Base-by-base conservation (phyloP, 805 yeast genomes). In the Zygosaccharomyces bisporus region DNA sequence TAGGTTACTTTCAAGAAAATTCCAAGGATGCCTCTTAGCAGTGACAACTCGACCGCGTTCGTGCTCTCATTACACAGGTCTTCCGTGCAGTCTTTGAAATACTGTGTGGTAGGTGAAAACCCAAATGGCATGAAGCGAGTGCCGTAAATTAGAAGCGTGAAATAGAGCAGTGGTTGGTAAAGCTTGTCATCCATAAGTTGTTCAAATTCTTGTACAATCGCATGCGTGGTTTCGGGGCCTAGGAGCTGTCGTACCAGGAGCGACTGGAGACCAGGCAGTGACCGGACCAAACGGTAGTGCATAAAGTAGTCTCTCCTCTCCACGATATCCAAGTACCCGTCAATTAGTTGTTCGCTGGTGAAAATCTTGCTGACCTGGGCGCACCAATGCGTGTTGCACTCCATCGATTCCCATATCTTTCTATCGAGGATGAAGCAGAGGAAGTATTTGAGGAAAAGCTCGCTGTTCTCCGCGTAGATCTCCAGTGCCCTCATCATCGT, bases 351-450 rank as follows among this genome's bases (percentile, higher is more conserved):
- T 6, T 41, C 21, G 18, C 23, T 24, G 19, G 45, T 13, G 23
- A 45, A 32, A 4, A 24, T 23, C 7, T 38, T 34, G 21, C 40
- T 39, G 2, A 52, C 25, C 2, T 35, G 29, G 13, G 44, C 31
- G 35, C 63, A 57, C 58, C 55, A 48, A 0, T 25, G 13, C 1
- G 46, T n/a, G 18, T 54, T 50, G 24, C 51, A 51, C 13, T 47
- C 51, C 7, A 47, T 23, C 4, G 60, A 53, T 13, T 56, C 55
- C 44, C 46, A 63, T 9, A 62, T 29, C 13, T 57, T 60, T 21
- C 60, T 50, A 39, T 63, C 68, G 16, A 63, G 44, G 9, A 61
- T 47, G 12, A 58, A 49, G 18, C 53, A 56, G 19, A 60, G 36
- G 34, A 59, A 51, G 18, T 39, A 34, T 29, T 37, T 45, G 6